Percentiles rank a stretch among this genome's conserved stretches.
Conservation (phyloP, 2,329 filamentous ascomycete genomes). For the Sclerotinia trifoliorum region DNA sequence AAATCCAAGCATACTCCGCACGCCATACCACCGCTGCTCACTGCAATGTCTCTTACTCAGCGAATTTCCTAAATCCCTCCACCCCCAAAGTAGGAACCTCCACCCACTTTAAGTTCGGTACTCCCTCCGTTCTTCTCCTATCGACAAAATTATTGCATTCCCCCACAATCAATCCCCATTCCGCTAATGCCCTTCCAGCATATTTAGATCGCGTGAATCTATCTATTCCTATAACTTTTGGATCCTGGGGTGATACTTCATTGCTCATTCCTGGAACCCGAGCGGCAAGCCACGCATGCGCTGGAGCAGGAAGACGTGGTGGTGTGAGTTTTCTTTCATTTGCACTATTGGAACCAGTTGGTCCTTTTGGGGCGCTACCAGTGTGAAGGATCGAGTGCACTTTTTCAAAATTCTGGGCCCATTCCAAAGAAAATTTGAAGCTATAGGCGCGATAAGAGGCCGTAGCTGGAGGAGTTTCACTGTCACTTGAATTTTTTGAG, state of each 20-base stretch:
- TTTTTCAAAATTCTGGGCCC: conserved; percentile 51
- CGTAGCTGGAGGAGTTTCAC: conserved; percentile 53
- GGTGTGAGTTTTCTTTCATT: conserved; percentile 61
- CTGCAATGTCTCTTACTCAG: conserved; percentile 5
- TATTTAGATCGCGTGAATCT: conserved; percentile 52
- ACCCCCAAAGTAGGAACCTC: conserved; percentile 67
- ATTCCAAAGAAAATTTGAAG: conserved; percentile 74
- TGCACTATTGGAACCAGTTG: conserved; percentile 20
- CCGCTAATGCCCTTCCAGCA: conserved; percentile 70
- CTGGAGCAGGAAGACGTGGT: conserved; percentile 68
- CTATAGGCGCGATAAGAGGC: conserved; percentile 48
- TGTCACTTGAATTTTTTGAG: conserved; percentile 57
- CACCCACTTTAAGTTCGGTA: conserved; percentile 63
- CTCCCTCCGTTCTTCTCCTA: conserved; percentile 69
- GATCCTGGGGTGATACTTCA: conserved; percentile 35
- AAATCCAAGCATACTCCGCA: background rate
- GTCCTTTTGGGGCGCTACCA: conserved; percentile 13
- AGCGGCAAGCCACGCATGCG: conserved; percentile 61
- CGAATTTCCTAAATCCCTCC: conserved; percentile 55
- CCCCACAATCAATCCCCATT: conserved; percentile 72
- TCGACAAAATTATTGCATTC: conserved; percentile 84
- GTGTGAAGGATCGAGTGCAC: conserved; percentile 19
- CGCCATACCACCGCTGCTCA: background rate
- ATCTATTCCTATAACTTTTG: conserved; percentile 28
- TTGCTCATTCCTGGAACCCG: conserved; percentile 33